Base-by-base conservation (phyloP, 1,139 yeast species). In the Yamadazyma siamensis region DNA sequence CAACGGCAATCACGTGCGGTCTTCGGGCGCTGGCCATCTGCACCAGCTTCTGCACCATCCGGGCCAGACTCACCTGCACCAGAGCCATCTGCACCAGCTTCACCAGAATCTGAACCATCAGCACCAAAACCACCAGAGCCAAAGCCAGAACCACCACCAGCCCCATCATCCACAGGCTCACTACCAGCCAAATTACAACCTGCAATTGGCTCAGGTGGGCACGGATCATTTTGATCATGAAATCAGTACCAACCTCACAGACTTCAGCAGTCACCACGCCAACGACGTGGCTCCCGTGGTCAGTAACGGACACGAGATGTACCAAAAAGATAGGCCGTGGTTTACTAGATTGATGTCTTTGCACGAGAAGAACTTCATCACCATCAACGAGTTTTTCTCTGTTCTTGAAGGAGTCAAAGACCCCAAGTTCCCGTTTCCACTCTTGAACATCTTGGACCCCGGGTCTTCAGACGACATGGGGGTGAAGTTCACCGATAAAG, bases 311-410 rank as follows among this genome's bases (percentile, higher is more conserved):
- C 20, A 18, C 7, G 20, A 18, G 9, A 18, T 8, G 24, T 64
- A 64, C 36, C 54, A 61, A 15, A 62, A 61, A 30, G 70, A 64
- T 33, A 48, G 68, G n/a, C 57, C 60, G 30, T 64, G 71, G 69
- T 62, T 63, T 40, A 61, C 55, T 34, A 60, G 54, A 32, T 50
- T 62, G 28, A 50, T 64, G 14, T 42, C 49, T 4, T 44, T 63
- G 23, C 56, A 57, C 36, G 65, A 61, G 21, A 41, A 47, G 4
- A 57, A 57, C 3, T 52, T 48, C 26, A 40, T 64, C 4, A 49
- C 54, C 4, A 51, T 57, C 2, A 53, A 53, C 22, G 71, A 64
- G 18, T 66, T 64, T 10, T 48, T 64, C 23, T 42, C 56, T 9
- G 54, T 64, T 2, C 56, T 66, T 29, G 67, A 61, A 35, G 70